phyloP scores from a whole-genome alignment of 2,329 filamentous ascomycete species.

The Didymella pinodella region DNA sequence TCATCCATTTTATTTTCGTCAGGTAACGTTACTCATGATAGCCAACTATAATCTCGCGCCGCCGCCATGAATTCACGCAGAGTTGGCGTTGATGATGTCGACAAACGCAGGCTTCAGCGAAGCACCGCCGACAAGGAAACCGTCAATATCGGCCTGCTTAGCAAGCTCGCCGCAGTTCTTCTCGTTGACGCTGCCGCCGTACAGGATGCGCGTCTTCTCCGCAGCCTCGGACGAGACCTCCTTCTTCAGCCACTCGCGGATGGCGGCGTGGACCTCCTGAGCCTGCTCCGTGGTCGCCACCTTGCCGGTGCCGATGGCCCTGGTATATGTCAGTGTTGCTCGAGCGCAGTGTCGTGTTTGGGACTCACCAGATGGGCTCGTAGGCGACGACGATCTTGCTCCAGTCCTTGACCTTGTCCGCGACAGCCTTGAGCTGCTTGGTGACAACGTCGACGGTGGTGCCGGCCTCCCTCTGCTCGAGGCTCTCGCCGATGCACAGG shows the following conservation, averaged over 20 bases:
- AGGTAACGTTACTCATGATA: constrained; percentile 17
- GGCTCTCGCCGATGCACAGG: constrained; percentile 95
- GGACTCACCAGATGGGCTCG: constrained; percentile 92
- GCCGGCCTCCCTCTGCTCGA: constrained; percentile 87
- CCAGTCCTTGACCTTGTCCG: constrained; percentile 85
- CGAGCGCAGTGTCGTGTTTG: neutral
- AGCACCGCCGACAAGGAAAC: constrained; percentile 95
- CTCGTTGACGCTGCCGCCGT: constrained; percentile 95
- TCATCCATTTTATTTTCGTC: constrained; percentile 18
- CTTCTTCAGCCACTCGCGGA: constrained; percentile 83
- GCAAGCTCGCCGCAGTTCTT: constrained; percentile 96
- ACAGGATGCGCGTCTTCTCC: constrained; percentile 91
- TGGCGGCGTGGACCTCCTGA: constrained; percentile 69
- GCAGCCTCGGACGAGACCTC: constrained; percentile 79
- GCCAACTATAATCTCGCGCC: constrained; percentile 48
- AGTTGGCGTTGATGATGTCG: constrained; percentile 72
- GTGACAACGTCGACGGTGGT: constrained; percentile 89
- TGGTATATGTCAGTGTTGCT: constrained; percentile 38
- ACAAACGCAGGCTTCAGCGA: constrained; percentile 94
- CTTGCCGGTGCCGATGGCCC: constrained; percentile 80
- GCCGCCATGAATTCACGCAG: constrained; percentile 49
- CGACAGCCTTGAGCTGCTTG: constrained; percentile 82
- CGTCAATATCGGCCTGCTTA: constrained; percentile 94
- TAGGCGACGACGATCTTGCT: constrained; percentile 95
- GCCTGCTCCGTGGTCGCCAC: constrained; percentile 55